Base-by-base conservation (phyloP, 495 filamentous ascomycete species). In the Penicillium cosmopolitanum region DNA sequence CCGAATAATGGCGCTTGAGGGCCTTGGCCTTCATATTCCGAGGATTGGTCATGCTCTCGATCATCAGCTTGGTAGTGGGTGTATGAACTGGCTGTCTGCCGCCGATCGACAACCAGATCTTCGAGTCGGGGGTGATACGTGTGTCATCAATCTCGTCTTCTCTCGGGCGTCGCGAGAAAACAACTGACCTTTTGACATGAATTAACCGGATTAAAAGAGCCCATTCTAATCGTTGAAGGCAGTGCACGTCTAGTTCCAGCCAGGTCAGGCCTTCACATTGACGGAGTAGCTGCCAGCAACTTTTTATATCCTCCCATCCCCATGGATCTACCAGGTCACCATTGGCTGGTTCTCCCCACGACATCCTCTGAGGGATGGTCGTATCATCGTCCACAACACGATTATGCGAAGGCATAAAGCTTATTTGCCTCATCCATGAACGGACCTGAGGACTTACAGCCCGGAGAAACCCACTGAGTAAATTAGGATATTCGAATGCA, bases 401-500 rank as follows among this genome's bases (percentile, higher is more conserved):
- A 10, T 46, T n/a, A 19, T 46, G 42, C 16, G 42, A 16, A 2
- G 42, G 42, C 42, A 46, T 46, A 10, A 46, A 46, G 5, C 13
- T 18, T 16, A 46, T 46, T n/a, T n/a, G 12, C n/a, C 42, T 12
- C 38, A 72, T 23, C 53, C 59, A 53, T 19, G 54, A 53, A 7
- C 68, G 50, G 10, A 57, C 55, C n/a, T 61, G 50, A 2, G 58
- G 53, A 13, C 62, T 38, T 10, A 69, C 50, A 36, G 43, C 56
- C 19, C 35, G 19, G 11, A 71, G 21, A 47, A 73, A 71, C 2
- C 62, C 59, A 4, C 28, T 46, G 4, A 73, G 58, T 0, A 61
- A 12, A 15, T 40, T 11, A 0, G 63, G 60, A 16, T 57, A 54
- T 15, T 66, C 65, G 50, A 76, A 74, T 10, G 64, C 61, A 43